Base-by-base conservation (phyloP, 768 basidiomycete species). In the Tulasnella calospora region DNA sequence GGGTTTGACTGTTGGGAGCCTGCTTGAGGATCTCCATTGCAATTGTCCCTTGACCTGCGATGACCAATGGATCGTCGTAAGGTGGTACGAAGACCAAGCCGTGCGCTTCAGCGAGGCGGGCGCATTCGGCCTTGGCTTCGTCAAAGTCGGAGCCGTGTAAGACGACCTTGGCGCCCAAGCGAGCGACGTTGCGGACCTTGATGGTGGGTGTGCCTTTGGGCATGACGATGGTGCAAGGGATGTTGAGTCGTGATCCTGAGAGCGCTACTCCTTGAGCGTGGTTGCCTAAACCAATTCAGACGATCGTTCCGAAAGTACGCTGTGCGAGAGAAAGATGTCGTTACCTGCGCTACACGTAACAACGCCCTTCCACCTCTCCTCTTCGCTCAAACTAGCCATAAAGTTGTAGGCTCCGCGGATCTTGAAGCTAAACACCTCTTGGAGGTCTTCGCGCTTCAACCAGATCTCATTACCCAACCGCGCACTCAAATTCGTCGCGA, bases 151-250 rank as follows among this genome's bases (percentile, higher is more conserved):
- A 83, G 15, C 98, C 98, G 83, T 96, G 91, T 7, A 98, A 88
- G 74, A 99, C 90, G 80, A 98, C 96, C 82, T 97, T 96, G 46
- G 96, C 95, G 74, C 96, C 96, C 36, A 99, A 87, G 30, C 97
- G 92, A n/a, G 93, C 90, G 36, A 98, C 98, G 82, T 97, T 98
- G 79, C 91, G 88, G 83, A 96, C 94, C 86, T 99, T 99, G 88
- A 99, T 99, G 55, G 92, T 89, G 1, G 98, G 98, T 2, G 98
- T 99, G 19, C 91, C 94, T 57, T 92, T 86, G 0, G 98, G 98
- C 98, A 99, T 99, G 80, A 99, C 95, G 82, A 99, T 99, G n/a
- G 96, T 98, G 80, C 95, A 98, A 4, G 98, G 95, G 79, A 99
- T 93, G 44, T 89, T 89, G 38, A 99, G 89, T 78, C 91, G 90